phyloP scores from a whole-genome alignment of 139 green algal genomes.

The Tetradesmus obliquus region DNA sequence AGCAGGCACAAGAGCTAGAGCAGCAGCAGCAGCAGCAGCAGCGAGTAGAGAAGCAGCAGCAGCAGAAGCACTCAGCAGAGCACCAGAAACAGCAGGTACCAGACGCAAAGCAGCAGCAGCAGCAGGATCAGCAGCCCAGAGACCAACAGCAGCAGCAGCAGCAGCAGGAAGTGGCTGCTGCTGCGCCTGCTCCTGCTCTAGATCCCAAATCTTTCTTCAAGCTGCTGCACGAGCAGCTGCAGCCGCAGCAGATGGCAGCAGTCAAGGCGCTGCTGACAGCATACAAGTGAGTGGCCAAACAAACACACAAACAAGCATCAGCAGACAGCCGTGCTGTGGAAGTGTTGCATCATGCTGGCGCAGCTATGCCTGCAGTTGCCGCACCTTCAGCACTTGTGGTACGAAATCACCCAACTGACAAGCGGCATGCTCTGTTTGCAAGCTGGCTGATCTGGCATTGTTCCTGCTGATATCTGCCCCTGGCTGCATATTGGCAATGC shows the following conservation, averaged over 20 bases:
- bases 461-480: too few relatives aligned
- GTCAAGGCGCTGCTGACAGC: conserved; percentile 44
- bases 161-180: background rate
- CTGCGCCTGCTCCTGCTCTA: conserved; percentile 13
- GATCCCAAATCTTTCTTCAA: conserved; percentile 52
- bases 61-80: background rate
- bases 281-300: conserved; percentile 46
- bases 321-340: too few relatives aligned
- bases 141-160: background rate
- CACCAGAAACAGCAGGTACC: background rate
- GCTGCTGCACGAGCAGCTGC: conserved; percentile 57
- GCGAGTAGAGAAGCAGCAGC: background rate
- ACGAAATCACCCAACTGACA: too few relatives aligned
- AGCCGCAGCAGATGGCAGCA: conserved; percentile 32
- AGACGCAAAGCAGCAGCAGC: conserved; percentile 10
- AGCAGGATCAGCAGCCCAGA: background rate
- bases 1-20: conserved; percentile 43
- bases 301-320: too few relatives aligned
- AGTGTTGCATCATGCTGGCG: too few relatives aligned
- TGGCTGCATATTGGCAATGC: too few relatives aligned
- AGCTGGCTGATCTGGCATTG: too few relatives aligned
- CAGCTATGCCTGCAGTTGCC: too few relatives aligned
- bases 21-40: background rate
- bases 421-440: too few relatives aligned
- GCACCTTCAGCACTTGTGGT: too few relatives aligned